Evolutionary conservation across 352 stramenopile genomes (phyloP).

Genomic region (Lagenidium giganteum): DNA sequence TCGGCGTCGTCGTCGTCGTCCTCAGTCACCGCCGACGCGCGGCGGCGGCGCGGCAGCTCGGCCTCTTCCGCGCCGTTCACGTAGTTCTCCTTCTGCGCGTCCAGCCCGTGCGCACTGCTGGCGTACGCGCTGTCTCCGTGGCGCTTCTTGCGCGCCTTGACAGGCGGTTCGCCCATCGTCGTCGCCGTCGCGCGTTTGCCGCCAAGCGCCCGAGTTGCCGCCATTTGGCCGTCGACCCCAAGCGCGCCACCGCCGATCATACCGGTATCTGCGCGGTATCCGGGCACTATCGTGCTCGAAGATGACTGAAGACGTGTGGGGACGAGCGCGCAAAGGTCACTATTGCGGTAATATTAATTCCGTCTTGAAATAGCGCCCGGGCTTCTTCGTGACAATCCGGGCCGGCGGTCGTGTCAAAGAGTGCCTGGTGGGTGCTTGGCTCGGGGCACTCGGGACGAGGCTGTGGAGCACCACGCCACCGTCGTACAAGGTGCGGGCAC

Average conservation of each 20-base stretch:
- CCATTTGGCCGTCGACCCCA: no score
- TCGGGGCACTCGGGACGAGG: not conserved
- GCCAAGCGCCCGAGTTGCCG: no score
- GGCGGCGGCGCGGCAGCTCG: slow-evolving; percentile 10
- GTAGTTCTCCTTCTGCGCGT: slow-evolving; percentile 5
- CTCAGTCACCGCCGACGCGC: not conserved
- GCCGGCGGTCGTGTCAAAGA: not conserved
- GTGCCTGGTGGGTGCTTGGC: not conserved
- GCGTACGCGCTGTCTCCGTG: slow-evolving; percentile 7
- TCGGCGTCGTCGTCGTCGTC: slow-evolving; percentile 16
- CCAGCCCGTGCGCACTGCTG: slow-evolving; percentile 6
- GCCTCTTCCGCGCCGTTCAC: slow-evolving; percentile 17
- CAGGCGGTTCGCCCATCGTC: no score
- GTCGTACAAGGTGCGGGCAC: slow-evolving; percentile 8
- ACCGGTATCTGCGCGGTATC: no score
- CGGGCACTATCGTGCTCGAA: no score
- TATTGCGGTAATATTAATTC: slow-evolving; percentile 21
- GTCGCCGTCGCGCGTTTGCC: no score
- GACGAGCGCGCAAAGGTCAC: no score
- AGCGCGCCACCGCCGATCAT: no score
- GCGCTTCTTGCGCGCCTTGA: slow-evolving; percentile 20
- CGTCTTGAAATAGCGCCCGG: slow-evolving; percentile 15
- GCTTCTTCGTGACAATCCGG: slow-evolving; percentile 6
- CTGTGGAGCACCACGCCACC: slow-evolving; percentile 6
- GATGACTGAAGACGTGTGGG: no score